Base-by-base conservation (phyloP, 768 basidiomycete genomes). In the Lactarius psammicola region DNA sequence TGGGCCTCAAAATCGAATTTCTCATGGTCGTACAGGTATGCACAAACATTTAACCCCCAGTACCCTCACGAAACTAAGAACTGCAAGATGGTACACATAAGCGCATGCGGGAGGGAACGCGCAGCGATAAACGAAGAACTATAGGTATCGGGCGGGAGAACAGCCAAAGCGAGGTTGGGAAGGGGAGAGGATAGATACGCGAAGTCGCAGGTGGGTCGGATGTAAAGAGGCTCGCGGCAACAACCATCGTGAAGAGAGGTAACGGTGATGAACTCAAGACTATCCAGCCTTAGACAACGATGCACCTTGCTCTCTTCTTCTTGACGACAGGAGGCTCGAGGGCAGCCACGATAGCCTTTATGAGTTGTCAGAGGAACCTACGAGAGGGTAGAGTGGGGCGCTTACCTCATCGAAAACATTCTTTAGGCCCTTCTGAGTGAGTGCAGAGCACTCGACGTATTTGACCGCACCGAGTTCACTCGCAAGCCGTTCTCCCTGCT, bases 391-490 rank as follows among this genome's bases (percentile, higher is more conserved):
- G 30, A 49, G 26, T 4, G n/a, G 34, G 23, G 62, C 11, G 81
- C 89, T 75, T 76, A 93, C 95, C 90, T 99, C 97, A 76, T 99
- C 97, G 76, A 99, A 99, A 68, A 99, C 97, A 78, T 98, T 98
- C 90, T 99, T 99, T 78, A 99, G 79, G 34, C 97, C 97, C 84
- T 95, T 94, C 84, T 99, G 97, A 71, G 96, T 99, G 82, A 99
- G 79, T 60, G 97, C 97, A 62, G 95, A 98, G 79, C 97, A 99
- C 79, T 99, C 97, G 59, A 98, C 95, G 75, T 97, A 99, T 78
- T 98, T 99, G 78, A 98, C 95, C 33, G 96, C 96, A 36, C 97
- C 97, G 44, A 99, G 82, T 73, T 99, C 97, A 78, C 93, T 82
- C 20, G 97, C 95, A 73, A 99, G 88, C 74, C 92, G 80, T 76